These are phyloP conservation scores for Helenozyma baotianmanensis DNA, from an alignment of 805 yeast genomes.

Conservation along the genomic window DNA sequence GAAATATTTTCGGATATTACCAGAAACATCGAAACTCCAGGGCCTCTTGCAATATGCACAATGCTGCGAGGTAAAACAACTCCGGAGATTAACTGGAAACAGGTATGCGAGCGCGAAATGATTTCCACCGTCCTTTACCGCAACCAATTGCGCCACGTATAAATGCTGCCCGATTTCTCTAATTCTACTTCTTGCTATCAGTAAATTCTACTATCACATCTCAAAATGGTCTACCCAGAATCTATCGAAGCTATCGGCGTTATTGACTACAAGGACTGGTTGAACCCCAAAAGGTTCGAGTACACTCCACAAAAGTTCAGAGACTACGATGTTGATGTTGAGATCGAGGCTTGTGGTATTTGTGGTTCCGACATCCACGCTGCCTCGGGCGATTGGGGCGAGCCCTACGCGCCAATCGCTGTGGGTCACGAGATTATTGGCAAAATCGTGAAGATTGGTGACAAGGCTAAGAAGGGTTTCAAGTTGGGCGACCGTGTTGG, in stretches of 20 bases:
- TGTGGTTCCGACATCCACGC: conserved; percentile 61
- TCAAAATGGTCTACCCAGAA: conserved; percentile 11
- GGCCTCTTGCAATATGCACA: no score
- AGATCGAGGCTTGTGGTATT: conserved; percentile 22
- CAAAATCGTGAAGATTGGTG: conserved; percentile 14
- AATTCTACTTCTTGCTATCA: neutral
- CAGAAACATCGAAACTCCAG: no score
- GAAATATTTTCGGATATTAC: no score
- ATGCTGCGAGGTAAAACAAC: no score
- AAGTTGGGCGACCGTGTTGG: conserved; percentile 76
- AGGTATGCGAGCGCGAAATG: no score
- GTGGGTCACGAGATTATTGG: conserved; percentile 27
- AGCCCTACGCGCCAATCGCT: conserved; percentile 17
- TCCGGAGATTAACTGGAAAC: no score
- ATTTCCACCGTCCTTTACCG: no score
- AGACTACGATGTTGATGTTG: conserved; percentile 16
- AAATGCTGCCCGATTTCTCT: no score
- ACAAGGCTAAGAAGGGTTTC: conserved; percentile 22
- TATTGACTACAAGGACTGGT: conserved; percentile 17
- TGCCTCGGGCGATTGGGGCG: conserved; percentile 49
- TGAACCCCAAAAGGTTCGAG: conserved; percentile 14
- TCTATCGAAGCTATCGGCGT: conserved; percentile 15
- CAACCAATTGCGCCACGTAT: no score
- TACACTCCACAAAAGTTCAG: conserved; percentile 15
- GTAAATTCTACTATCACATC: neutral